Base-by-base conservation (phyloP, 164 flowering plant genomes). In the Brasenia schreberi region DNA sequence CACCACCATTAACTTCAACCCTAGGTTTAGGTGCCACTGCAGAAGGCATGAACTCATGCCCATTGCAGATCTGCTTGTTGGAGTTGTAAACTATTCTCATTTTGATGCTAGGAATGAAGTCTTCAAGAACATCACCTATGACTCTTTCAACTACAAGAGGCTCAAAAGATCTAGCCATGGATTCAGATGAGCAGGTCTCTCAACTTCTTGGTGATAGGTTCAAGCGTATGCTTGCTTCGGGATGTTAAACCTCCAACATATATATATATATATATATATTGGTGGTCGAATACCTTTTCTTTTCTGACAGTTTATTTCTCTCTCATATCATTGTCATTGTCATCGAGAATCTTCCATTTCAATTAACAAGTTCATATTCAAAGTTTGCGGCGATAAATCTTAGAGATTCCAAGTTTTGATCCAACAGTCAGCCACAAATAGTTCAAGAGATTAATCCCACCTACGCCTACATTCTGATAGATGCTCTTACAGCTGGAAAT, bases 121-220 rank as follows among this genome's bases (percentile, higher is more conserved):
- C 9, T 64, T 92, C 92, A 45, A 92, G 23, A 63, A 92, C 94
- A 75, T 92, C 97, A 70, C 96, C 96, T 16, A 92, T 76, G 19
- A 92, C 96, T 79, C 88, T 83, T 18, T 88, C 90, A 5, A 89
- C 75, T 7, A 79, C 42, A 0, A 92, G 84, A 18, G 97, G 87
- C 2, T 91, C 92, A 33, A 65, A 44, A 7, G 33, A 23, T 69
- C 80, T 83, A 42, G 78, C 72, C 86, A 82, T 81, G 67, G 53
- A 45, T 45, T 45, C 53, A 45, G 14, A 45, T 45, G 53, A 45
- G 53, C 11, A 17, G 53, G 7, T 44, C 10, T 45, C 53, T 45
- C 53, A 4, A 45, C 5, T 45, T 7, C 14, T 12, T 45, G 7
- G 53, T 45, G 53, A 45, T 45, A 7, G 53, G 53, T 45, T 45